Evolutionary conservation across 208 protist genomes (phyloP).

Genomic region (Wallacemonas sp.): DNA sequence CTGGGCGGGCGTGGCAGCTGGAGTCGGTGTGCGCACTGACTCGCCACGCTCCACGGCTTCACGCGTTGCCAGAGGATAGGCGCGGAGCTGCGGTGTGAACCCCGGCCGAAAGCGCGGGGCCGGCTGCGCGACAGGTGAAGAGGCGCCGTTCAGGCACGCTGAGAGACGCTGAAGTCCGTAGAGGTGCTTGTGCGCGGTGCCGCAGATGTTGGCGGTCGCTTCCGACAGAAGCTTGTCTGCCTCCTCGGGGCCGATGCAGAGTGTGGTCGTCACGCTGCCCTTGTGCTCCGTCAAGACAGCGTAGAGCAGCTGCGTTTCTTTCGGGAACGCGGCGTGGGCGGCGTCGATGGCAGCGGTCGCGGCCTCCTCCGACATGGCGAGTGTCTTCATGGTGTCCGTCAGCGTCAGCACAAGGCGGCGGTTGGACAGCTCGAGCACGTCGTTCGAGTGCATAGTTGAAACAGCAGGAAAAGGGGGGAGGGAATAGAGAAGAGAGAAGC

Average conservation of each 20-base stretch:
- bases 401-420: constrained; percentile 9
- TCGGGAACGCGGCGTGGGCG: neutral
- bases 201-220: neutral
- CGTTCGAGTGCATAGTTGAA: constrained; percentile 5
- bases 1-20: neutral
- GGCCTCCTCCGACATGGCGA: neutral
- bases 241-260: constrained; percentile 8
- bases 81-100: constrained; percentile 22
- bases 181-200: constrained; percentile 1
- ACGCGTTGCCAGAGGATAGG: constrained; percentile 25
- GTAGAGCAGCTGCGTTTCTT: constrained; percentile 6
- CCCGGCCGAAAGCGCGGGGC: neutral
- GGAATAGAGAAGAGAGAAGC: neutral
- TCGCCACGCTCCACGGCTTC: constrained; percentile 15
- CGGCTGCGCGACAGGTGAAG: neutral
- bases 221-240: constrained; percentile 2
- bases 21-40: no score
- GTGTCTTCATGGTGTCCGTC: constrained; percentile 6
- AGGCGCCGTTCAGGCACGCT: neutral
- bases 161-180: constrained; percentile 1
- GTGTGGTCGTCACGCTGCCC: constrained; percentile 17
- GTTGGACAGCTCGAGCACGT: neutral
- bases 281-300: neutral
- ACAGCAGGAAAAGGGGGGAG: neutral
- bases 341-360: neutral